phyloP scores from a whole-genome alignment of 306 rosid genomes.

The Quercus wislizeni region DNA sequence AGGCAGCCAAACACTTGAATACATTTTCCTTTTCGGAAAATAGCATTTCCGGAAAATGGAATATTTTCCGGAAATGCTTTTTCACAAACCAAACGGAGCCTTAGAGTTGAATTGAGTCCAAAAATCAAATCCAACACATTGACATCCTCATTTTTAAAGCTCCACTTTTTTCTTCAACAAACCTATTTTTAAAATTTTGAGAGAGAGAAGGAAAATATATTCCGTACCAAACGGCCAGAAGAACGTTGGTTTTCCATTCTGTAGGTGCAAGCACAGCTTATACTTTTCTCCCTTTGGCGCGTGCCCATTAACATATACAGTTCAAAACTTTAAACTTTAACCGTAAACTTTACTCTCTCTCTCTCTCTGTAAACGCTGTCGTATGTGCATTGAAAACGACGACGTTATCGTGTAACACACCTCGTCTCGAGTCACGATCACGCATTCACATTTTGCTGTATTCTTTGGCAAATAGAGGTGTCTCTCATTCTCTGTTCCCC shows the following conservation, averaged over 20 bases:
- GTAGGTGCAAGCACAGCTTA: background rate
- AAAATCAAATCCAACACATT: too few relatives aligned
- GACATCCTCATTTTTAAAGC: too few relatives aligned
- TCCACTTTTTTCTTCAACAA: too few relatives aligned
- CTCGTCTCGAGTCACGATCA: background rate
- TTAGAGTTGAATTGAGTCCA: too few relatives aligned
- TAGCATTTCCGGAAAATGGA: too few relatives aligned
- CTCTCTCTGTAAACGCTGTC: background rate
- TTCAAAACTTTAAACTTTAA: background rate
- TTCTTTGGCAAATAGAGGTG: background rate
- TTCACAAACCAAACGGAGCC: too few relatives aligned
- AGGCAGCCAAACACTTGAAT: too few relatives aligned
- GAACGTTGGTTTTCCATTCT: background rate
- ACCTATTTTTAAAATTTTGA: too few relatives aligned
- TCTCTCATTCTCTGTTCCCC: background rate
- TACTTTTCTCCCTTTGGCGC: background rate
- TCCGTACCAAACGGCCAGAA: too few relatives aligned
- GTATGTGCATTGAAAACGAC: slow-evolving; percentile 2
- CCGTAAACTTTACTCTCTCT: background rate
- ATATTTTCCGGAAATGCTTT: too few relatives aligned
- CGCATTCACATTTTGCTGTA: background rate
- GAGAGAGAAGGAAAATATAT: too few relatives aligned
- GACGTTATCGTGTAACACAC: background rate
- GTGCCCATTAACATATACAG: background rate
- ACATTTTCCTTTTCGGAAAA: too few relatives aligned